phyloP scores from a whole-genome alignment of 441 rosid species.

The Gossypium gossypioides region DNA sequence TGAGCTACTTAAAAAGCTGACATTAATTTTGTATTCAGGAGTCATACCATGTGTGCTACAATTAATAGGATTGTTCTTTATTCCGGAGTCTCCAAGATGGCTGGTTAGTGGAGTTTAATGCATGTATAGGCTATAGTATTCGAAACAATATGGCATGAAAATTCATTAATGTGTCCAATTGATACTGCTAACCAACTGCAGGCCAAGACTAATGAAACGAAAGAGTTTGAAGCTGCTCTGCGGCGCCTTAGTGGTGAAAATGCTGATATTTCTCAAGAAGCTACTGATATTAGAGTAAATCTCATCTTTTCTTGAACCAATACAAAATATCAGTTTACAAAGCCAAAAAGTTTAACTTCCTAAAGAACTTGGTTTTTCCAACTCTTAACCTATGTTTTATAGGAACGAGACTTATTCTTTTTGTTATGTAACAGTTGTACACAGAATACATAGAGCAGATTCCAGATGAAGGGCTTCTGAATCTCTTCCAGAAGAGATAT shows the following conservation, averaged over 20 bases:
- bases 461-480: constrained; percentile 15
- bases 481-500: constrained; percentile 32
- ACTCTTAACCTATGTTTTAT: background rate
- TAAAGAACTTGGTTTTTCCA: background rate
- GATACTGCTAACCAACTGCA: background rate
- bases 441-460: constrained; percentile 14
- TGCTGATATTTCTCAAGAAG: constrained; percentile 40
- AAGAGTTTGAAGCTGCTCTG: constrained; percentile 37
- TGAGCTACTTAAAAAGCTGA: background rate
- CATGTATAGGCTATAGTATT: background rate
- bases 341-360: background rate
- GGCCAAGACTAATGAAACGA: constrained; percentile 27
- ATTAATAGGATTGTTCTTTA: constrained; percentile 33
- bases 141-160: background rate
- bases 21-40: constrained; percentile 22
- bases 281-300: constrained; percentile 42
- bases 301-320: background rate
- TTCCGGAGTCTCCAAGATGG: constrained; percentile 73
- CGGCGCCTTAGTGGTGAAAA: constrained; percentile 39
- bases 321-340: background rate
- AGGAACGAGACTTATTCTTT: background rate
- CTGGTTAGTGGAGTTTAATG: constrained; percentile 30
- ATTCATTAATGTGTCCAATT: background rate
- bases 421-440: constrained; percentile 15
- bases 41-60: constrained; percentile 39